Evolutionary conservation across 106 monocot genomes (phyloP), one percentile per base, ranked within the genome.

Genomic region (Amphibolis antarctica): DNA sequence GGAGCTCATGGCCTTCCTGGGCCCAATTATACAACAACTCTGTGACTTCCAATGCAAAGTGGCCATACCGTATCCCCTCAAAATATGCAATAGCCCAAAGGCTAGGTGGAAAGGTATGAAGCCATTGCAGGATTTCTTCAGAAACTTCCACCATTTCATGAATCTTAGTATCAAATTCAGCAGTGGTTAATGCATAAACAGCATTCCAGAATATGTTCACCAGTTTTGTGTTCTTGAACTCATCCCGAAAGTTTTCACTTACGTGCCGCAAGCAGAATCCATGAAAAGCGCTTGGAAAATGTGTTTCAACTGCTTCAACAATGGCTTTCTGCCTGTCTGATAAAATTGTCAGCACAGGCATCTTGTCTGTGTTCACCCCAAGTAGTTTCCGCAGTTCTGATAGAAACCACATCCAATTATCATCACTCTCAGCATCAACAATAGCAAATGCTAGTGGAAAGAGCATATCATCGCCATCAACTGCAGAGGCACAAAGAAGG

Each of bases 361-460:
- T 89, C 79, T 89, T 96, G 26, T 96, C 94, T 14, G 94, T 89
- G 46, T 81, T 89, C 69, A 89, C 69, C 63, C 86, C 86, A 57
- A 96, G 79, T 26, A 96, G 81, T 55, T 89, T 89, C 59, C 94
- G 67, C 68, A 96, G 62, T 65, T 96, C 94, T 25, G 94, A 86
- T 19, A 89, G 54, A 76, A 96, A 96, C 94, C 94, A 96, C 80
- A 84, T 89, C 94, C 94, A 96, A 52, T 89, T 96, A 28, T 89
- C 94, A 73, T 89, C 94, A 48, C 71, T 96, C 71, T 96, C 89
- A 15, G 71, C 46, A 70, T 89, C 94, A 26, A 96, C 89, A 55
- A 96, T 71, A 10, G 81, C 94, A 78, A 96, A 86, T 55, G 94
- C 94, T 62, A 96, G 57, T 2, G 94, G 94, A 66, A 79, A 89